Conservation (phyloP, 257 asterid genomes). For the Solanum appendiculatum region DNA sequence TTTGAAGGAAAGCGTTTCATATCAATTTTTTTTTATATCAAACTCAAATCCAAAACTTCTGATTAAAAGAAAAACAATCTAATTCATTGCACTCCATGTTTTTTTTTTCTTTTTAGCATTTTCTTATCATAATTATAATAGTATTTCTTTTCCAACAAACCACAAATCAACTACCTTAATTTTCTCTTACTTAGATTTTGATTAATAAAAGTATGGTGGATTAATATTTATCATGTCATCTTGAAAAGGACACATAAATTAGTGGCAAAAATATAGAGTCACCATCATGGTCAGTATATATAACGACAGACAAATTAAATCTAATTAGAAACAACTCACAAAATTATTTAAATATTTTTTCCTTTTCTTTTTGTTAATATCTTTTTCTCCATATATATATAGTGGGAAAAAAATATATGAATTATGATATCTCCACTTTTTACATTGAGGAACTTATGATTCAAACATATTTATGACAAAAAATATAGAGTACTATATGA, state of each 20-base stretch:
- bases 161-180: not conserved
- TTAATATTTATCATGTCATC: conserved; percentile 22
- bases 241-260: conserved; percentile 11
- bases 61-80: not conserved
- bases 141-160: not conserved
- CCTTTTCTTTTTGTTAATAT: not conserved
- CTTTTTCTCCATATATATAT: not conserved
- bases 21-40: not conserved
- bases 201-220: conserved; percentile 9
- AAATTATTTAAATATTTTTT: not conserved
- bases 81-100: not conserved
- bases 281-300: conserved; percentile 6
- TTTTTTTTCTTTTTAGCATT: not conserved
- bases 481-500: not conserved
- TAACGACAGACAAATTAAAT: not conserved
- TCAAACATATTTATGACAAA: not conserved
- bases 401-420: not conserved
- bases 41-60: fast-evolving
- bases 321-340: not conserved
- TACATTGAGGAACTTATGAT: not conserved
- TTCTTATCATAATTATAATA: not conserved
- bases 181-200: conserved; percentile 5
- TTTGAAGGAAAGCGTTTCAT: fast-evolving
- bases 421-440: not conserved
- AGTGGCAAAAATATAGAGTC: conserved; percentile 7